Evolutionary conservation across 495 filamentous ascomycete species (phyloP).

Genomic region (Usnea hakonensis): DNA sequence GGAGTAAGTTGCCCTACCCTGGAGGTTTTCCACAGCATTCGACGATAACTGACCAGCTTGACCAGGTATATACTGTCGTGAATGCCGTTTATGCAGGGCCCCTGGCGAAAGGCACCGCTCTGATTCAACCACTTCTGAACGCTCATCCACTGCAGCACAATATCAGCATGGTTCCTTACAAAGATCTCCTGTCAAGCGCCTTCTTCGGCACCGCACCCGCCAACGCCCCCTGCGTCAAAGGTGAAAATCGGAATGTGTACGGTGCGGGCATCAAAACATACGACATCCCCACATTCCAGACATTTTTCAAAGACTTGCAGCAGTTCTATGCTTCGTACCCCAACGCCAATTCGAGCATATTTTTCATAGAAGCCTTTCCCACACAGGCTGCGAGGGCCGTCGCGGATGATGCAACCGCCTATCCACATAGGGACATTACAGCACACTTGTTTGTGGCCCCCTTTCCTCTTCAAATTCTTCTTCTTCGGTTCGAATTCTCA

Average conservation of each 20-base stretch:
- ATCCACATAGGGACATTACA: constrained; percentile 29
- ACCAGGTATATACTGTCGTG: constrained; percentile 10
- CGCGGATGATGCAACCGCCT: constrained; percentile 25
- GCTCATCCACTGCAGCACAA: background rate
- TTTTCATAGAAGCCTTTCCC: constrained; percentile 22
- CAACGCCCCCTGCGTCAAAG: constrained; percentile 9
- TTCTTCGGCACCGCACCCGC: constrained; percentile 7
- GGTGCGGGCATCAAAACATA: background rate
- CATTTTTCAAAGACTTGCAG: constrained; percentile 18
- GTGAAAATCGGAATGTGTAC: constrained; percentile 3
- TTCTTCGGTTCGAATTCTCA: background rate
- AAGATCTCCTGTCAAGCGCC: constrained; percentile 2
- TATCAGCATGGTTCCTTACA: constrained; percentile 11
- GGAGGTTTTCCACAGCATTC: too few relatives aligned
- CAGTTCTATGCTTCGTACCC: constrained; percentile 12
- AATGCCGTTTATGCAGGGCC: constrained; percentile 16
- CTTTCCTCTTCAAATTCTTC: background rate
- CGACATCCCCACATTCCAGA: constrained; percentile 12
- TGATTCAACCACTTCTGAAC: constrained; percentile 13
- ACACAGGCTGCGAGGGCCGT: constrained; percentile 27
- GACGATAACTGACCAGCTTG: too few relatives aligned
- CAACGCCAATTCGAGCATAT: constrained; percentile 11
- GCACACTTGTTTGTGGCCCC: constrained; percentile 27
- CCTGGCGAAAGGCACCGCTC: background rate
- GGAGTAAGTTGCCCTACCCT: constrained; percentile 8